Evolutionary conservation across 2,329 filamentous ascomycete genomes (phyloP), one percentile per base, ranked within the genome.

Genomic region (Colletotrichum sp.): DNA sequence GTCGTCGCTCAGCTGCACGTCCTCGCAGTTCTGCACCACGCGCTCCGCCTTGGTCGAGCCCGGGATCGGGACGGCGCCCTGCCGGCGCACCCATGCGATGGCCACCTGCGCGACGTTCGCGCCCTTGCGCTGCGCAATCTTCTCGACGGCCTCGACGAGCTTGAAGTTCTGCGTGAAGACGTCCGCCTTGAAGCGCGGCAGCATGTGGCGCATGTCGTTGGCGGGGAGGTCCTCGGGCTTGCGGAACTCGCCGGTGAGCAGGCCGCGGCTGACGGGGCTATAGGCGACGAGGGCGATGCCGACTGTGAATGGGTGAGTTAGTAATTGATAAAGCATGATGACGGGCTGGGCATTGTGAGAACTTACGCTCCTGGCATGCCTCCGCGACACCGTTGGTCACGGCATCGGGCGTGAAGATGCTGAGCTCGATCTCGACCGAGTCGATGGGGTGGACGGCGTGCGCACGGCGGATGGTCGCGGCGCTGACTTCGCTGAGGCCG

Each of bases 41-140:
- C 92, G 86, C 36, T 85, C 86, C 12, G 83, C 84, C 7, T 87
- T 91, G 2, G 90, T 90, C 10, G 92, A 89, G 4, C 92, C 92
- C 0, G 93, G 93, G 76, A 94, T 94, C 7, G 92, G 92, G 78
- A 89, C 86, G 70, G 91, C 84, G 4, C 88, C 87, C 77, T 90
- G 89, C 5, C 85, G 85, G 72, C 90, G 78, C 74, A 91, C 78
- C 90, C 90, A 92, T 2, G 90, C 90, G 67, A 92, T 84, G 7
- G 90, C 88, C 26, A 93, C 79, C 79, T 93, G 87, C 10, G 85
- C 83, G 0, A 88, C 75, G 0, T 90, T 91, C 67, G 84, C 84
- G 1, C 83, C 84, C 80, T 91, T 91, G 72, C 83, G 82, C 73
- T 83, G 76, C 0, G 90, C 90, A 8, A 91, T 79, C 16, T 81